phyloP scores from a whole-genome alignment of 768 basidiomycete species.

The Sistotremastrum niveocremeum region DNA sequence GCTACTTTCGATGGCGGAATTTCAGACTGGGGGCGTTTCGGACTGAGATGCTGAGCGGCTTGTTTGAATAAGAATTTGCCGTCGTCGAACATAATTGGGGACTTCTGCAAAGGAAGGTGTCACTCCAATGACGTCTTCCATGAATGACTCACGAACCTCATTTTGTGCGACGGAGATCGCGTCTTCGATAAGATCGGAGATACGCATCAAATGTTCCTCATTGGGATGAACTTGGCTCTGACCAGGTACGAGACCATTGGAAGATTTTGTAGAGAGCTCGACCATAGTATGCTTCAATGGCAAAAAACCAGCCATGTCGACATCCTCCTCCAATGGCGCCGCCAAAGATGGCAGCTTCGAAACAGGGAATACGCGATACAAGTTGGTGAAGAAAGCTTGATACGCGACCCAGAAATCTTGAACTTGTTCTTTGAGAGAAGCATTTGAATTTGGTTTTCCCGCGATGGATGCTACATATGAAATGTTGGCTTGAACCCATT shows the following conservation, averaged over 20 bases:
- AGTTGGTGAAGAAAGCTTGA: conserved; percentile 44
- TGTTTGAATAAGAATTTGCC: conserved; percentile 6
- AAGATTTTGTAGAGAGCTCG: conserved; percentile 15
- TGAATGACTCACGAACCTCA: conserved; percentile 30
- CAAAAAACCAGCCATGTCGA: conserved; percentile 76
- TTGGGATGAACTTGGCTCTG: conserved; percentile 62
- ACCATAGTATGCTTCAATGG: conserved; percentile 58
- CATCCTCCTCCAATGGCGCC: conserved; percentile 75
- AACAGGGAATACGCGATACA: conserved; percentile 57
- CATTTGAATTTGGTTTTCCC: conserved; percentile 13
- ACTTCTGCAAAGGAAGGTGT: conserved; percentile 9
- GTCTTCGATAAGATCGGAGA: conserved; percentile 71
- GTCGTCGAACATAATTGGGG: conserved; percentile 10
- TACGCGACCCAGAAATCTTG: conserved; percentile 63
- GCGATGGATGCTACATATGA: conserved; percentile 42
- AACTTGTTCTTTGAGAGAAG: conserved; percentile 11
- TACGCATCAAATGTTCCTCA: conserved; percentile 89
- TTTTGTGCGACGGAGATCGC: conserved; percentile 43
- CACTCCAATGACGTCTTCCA: conserved; percentile 1
- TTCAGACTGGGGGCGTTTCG: background rate
- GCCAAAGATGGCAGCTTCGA: conserved; percentile 42
- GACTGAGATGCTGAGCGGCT: background rate
- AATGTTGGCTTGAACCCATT: conserved; percentile 75
- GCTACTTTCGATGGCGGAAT: background rate
- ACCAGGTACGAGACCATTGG: conserved; percentile 9